Evolutionary conservation across 768 basidiomycete species (phyloP).

Genomic region (Calocera cornea): DNA sequence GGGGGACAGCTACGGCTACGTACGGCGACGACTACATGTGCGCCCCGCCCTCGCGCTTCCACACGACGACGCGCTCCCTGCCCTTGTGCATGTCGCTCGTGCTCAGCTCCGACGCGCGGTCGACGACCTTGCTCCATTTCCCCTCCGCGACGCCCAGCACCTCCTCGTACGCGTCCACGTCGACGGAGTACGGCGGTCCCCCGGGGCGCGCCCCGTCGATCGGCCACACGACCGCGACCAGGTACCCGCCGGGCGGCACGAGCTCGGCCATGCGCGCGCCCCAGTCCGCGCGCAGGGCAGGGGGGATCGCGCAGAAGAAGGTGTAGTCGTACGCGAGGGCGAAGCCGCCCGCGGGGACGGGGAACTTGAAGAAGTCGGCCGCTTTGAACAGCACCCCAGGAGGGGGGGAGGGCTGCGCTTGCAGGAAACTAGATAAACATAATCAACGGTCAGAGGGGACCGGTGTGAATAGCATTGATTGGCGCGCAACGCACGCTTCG

Average conservation of each 20-base stretch:
- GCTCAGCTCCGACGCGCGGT: slow-evolving; percentile 37
- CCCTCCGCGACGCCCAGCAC: slow-evolving; percentile 29
- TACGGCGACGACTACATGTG: neutral
- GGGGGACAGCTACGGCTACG: no score
- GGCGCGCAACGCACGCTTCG: slow-evolving; percentile 24
- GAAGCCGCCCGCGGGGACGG: slow-evolving; percentile 26
- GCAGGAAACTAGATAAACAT: slow-evolving; percentile 17
- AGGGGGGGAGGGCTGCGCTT: slow-evolving; percentile 11
- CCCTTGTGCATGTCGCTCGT: slow-evolving; percentile 29
- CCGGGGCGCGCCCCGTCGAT: slow-evolving; percentile 32
- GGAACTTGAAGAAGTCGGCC: slow-evolving; percentile 44
- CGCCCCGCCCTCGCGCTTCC: slow-evolving; percentile 24
- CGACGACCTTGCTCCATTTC: slow-evolving; percentile 40
- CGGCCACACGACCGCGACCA: slow-evolving; percentile 49
- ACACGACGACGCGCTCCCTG: slow-evolving; percentile 41
- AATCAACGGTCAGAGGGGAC: neutral
- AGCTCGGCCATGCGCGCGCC: slow-evolving; percentile 42
- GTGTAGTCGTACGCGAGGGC: slow-evolving; percentile 58
- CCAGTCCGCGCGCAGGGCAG: slow-evolving; percentile 40
- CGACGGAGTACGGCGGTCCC: slow-evolving; percentile 53
- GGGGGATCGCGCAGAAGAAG: slow-evolving; percentile 65
- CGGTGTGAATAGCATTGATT: slow-evolving; percentile 2
- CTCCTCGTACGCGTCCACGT: slow-evolving; percentile 41
- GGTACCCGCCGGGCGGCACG: slow-evolving; percentile 46
- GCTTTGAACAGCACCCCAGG: slow-evolving; percentile 30